Conservation (phyloP, 2,329 filamentous ascomycete species). For the Fusarium austroafricanum region DNA sequence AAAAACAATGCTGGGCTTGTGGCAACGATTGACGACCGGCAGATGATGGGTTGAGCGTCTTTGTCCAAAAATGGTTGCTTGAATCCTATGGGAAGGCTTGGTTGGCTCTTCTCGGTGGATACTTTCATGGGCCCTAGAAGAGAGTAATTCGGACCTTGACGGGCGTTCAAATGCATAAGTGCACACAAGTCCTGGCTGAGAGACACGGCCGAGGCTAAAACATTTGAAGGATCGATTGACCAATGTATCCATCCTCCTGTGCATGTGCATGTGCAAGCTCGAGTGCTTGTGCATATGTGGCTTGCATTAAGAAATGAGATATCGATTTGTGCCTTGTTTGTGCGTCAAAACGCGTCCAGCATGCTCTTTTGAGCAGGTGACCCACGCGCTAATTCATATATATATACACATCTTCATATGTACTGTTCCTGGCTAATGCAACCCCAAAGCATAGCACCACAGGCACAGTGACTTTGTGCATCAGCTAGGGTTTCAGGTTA, state of each 20-base stretch:
- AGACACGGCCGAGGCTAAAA: constrained; percentile 26
- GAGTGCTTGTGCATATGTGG: constrained; percentile 40
- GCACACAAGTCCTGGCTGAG: constrained; percentile 21
- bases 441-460: constrained; percentile 41
- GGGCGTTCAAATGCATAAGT: constrained; percentile 26
- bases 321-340: constrained; percentile 44
- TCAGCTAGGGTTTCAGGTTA: constrained; percentile 52
- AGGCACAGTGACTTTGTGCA: constrained; percentile 48
- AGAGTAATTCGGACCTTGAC: constrained; percentile 4
- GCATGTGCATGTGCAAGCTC: constrained; percentile 15
- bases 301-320: constrained; percentile 46
- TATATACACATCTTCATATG: constrained; percentile 25
- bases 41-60: constrained; percentile 24
- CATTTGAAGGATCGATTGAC: constrained; percentile 7
- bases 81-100: constrained; percentile 1
- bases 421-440: constrained; percentile 48
- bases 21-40: constrained; percentile 35
- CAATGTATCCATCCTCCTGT: constrained; percentile 21
- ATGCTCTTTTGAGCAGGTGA: constrained; percentile 23
- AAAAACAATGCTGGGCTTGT: constrained; percentile 22
- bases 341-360: constrained; percentile 26
- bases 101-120: constrained; percentile 7
- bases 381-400: constrained; percentile 32
- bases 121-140: neutral
- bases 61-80: constrained; percentile 14